Conservation (phyloP, 2,329 filamentous ascomycete species). For the Pleoardoris graminearum region DNA sequence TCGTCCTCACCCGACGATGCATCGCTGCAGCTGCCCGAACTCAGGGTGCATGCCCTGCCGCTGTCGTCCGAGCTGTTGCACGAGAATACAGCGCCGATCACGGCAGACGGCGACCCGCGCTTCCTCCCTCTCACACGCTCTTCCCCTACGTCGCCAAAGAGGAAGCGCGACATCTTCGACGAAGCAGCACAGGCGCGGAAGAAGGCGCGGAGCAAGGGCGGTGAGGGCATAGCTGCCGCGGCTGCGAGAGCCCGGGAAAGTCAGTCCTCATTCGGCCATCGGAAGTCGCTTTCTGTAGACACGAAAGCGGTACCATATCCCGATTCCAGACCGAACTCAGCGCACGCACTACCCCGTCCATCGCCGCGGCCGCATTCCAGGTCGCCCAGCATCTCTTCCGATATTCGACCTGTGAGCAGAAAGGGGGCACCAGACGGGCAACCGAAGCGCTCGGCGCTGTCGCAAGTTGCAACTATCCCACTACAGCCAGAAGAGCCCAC, state of each 20-base stretch:
- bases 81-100: conserved; percentile 6
- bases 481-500: conserved; percentile 37
- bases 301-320: conserved; percentile 22
- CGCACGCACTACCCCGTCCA: conserved; percentile 27
- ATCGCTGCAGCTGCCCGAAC: conserved; percentile 22
- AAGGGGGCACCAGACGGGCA: conserved; percentile 33
- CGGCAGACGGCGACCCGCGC: too few species aligned
- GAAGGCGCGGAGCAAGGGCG: conserved; percentile 49
- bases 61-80: conserved; percentile 49
- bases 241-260: conserved; percentile 39
- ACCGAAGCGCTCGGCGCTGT: conserved; percentile 37
- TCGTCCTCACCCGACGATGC: conserved; percentile 31
- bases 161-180: conserved; percentile 53
- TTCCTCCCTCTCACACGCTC: too few species aligned
- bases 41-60: conserved; percentile 47
- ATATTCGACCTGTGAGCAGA: conserved; percentile 35
- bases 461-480: conserved; percentile 39
- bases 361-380: conserved; percentile 31
- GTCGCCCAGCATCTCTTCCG: conserved; percentile 40
- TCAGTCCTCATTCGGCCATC: conserved; percentile 34
- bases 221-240: conserved; percentile 49
- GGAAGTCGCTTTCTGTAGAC: conserved; percentile 39
- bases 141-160: too few species aligned
- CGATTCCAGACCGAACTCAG: conserved; percentile 33
- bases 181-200: conserved; percentile 50